These are phyloP conservation scores for Pleurotus pulmonarius DNA, from an alignment of 768 basidiomycete species.

Conservation along the genomic window DNA sequence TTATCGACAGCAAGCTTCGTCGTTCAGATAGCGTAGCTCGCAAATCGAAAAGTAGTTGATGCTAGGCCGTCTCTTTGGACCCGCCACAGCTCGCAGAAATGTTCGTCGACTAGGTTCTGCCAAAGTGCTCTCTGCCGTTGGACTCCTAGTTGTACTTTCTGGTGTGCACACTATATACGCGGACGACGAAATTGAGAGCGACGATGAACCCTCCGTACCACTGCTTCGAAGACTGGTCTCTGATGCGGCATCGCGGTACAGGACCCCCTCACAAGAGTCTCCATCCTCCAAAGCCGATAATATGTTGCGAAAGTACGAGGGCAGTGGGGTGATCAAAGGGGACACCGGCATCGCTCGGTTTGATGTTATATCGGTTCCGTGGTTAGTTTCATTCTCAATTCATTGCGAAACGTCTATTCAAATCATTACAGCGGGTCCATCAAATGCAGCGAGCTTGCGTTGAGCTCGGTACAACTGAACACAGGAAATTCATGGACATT, in stretches of 20 bases:
- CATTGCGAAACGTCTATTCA: not conserved
- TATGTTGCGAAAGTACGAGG: not conserved
- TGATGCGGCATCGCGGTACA: not conserved
- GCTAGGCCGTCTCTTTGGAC: not conserved
- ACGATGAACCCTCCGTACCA: not conserved
- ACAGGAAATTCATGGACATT: conserved; percentile 23
- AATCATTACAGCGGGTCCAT: not conserved
- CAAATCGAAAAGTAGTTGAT: not conserved
- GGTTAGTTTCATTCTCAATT: conserved; percentile 5
- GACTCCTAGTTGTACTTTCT: not conserved
- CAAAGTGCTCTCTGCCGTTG: not conserved
- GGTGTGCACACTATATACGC: not conserved
- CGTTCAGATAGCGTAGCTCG: no score
- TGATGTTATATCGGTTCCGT: conserved; percentile 10
- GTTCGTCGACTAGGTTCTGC: not conserved
- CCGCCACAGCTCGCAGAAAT: not conserved
- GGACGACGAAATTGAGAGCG: not conserved
- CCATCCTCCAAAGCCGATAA: not conserved
- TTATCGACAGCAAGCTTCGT: no score
- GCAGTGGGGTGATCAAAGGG: not conserved
- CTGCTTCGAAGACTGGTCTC: not conserved
- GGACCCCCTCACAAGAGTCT: not conserved
- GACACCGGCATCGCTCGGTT: conserved; percentile 12
- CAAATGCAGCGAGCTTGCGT: not conserved
- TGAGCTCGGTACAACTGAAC: not conserved